Conservation (phyloP, 192 early-diverging fungal genomes). For the Backusella psychrophila region DNA sequence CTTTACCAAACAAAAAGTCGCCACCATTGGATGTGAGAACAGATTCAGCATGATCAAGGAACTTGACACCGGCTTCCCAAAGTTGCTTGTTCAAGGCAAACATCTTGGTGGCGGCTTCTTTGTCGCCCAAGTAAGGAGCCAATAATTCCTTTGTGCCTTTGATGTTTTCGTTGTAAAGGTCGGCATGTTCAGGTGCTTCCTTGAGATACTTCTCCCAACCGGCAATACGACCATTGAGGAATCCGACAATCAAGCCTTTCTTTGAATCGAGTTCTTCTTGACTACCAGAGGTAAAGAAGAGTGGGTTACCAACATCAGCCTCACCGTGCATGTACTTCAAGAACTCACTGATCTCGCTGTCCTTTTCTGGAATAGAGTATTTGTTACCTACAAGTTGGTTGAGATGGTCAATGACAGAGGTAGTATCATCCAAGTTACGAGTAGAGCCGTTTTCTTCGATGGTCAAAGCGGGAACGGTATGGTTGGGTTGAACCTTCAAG, state of each 20-base stretch:
- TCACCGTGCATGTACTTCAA: conserved; percentile 1
- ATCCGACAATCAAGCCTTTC: conserved; percentile 3
- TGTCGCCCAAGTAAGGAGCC: neutral
- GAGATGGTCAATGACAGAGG: conserved; percentile 8
- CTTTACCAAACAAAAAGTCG: conserved; percentile 6
- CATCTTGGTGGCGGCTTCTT: conserved; percentile 3
- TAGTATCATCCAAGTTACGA: conserved; percentile 1
- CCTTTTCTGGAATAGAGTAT: neutral
- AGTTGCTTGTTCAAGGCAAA: conserved; percentile 4
- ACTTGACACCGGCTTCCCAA: conserved; percentile 4
- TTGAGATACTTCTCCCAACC: conserved; percentile 3
- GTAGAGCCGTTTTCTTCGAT: neutral
- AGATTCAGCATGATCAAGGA: conserved; percentile 11
- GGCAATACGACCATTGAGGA: conserved; percentile 17
- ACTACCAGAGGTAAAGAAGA: conserved; percentile 12
- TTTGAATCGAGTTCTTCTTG: conserved; percentile 9
- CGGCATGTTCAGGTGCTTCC: conserved; percentile 12
- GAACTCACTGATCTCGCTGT: neutral
- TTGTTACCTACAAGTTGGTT: neutral
- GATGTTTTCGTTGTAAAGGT: conserved; percentile 14
- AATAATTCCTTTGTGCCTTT: conserved; percentile 1
- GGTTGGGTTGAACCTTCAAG: conserved; percentile 9
- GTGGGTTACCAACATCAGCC: conserved; percentile 6
- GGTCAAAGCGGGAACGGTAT: conserved; percentile 18
- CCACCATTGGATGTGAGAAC: neutral